A percentile compares a stretch with the other conserved stretches of the same genome.
phyloP scores from a whole-genome alignment of 2,329 filamentous ascomycete species.

The Orbilia oligospora region DNA sequence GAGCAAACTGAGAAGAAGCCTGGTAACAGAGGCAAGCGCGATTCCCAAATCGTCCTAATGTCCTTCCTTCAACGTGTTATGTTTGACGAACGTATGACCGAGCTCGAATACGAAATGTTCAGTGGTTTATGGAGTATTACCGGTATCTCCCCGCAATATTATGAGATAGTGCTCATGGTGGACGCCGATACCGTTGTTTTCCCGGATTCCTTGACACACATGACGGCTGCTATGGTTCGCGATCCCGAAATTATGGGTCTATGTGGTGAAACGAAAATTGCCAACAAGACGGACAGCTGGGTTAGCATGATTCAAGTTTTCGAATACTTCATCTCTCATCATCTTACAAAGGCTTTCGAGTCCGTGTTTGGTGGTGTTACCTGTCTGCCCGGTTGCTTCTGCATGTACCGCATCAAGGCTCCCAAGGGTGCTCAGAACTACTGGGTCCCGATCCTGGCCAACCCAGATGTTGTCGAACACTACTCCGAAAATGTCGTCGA shows the following conservation, averaged over 20 bases:
- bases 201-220: constrained; percentile 97
- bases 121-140: constrained; percentile 99
- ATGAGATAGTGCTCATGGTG: constrained; percentile 98
- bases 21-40: constrained; percentile 97
- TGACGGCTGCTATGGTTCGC: constrained; percentile 99
- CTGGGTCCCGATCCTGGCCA: constrained; percentile 98
- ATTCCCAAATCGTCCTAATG: constrained; percentile 99
- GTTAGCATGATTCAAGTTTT: constrained; percentile 99
- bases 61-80: constrained; percentile 99
- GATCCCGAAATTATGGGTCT: constrained; percentile 99
- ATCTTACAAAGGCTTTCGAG: constrained; percentile 96
- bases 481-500: constrained; percentile 99
- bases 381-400: constrained; percentile 98
- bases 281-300: constrained; percentile 95
- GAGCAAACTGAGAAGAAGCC: constrained; percentile 87
- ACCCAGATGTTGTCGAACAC: constrained; percentile 98
- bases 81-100: constrained; percentile 99
- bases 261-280: constrained; percentile 99
- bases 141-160: constrained; percentile 97
- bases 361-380: constrained; percentile 99
- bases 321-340: constrained; percentile 99
- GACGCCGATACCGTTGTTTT: constrained; percentile 99
- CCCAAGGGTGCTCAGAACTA: constrained; percentile 99
- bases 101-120: constrained; percentile 99
- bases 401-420: constrained; percentile 99